Evolutionary conservation across 139 green algal species (phyloP), one percentile per base, ranked within the genome.

Genomic region (Raphidocelis subcapitata): DNA sequence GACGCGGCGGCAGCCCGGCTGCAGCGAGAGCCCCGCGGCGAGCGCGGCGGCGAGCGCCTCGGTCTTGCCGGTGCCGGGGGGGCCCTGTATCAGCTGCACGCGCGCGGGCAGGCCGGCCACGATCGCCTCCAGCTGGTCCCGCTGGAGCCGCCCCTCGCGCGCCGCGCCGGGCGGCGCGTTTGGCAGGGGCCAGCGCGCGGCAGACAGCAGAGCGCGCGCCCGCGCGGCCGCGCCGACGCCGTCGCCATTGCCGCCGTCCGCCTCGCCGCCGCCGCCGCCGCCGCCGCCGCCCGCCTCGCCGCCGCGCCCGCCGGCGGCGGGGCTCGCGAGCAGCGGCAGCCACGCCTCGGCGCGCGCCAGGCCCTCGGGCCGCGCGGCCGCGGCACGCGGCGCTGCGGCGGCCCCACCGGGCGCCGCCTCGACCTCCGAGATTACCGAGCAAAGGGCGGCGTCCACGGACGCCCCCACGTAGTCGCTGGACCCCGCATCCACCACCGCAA

Each of bases 31-130:
- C 37, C 59, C 61, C 15, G 24, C 60, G 21, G 68, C 31, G 32
- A 69, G 31, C 0, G 60, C n/a, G 3, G 16, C 12, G 23, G 70
- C 70, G 31, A 69, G 16, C 46, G 70, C 68, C 60, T 76, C 60
- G 31, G 70, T 76, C 70, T 76, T 76, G 70, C 70, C 24, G 63
- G 70, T 35, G 68, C 59, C 47, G 62, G 70, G 31, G 63, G 24
- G 23, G 44, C 41, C 1, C 28, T 41, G 44, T 44, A 60, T 12
- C 0, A 20, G 3, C 23, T 15, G 2, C 44, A 24, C 23, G 61
- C 29, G 35, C 21, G 3, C 20, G 68, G 29, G 69, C 61, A 75
- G 20, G 69, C 69, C 0, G 23, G 1, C 1, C 62, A 20, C 20
- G 20, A 52, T 49, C 8, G 41, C 41, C 5, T 56, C 31, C 3